These are phyloP conservation scores for Raphanus sativus DNA, from an alignment of 345 rosid species.

Conservation along the genomic window DNA sequence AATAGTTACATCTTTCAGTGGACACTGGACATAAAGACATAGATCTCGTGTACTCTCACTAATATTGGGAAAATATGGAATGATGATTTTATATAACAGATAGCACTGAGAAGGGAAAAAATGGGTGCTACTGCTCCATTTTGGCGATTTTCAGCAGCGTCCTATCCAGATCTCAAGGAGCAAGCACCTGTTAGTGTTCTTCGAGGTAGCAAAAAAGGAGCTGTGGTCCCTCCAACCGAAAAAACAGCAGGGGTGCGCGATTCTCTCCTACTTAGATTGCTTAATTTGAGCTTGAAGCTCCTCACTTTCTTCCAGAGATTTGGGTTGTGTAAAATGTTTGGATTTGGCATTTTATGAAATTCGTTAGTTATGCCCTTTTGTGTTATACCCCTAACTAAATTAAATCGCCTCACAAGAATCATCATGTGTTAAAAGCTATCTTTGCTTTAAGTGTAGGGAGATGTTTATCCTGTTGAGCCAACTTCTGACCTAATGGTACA, in stretches of 20 bases:
- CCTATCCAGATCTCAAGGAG: slow-evolving; percentile 88
- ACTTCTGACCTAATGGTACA: slow-evolving; percentile 44
- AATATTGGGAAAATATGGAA: slow-evolving; percentile 4
- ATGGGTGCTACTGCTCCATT: slow-evolving; percentile 93
- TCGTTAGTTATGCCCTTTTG: slow-evolving; percentile 10
- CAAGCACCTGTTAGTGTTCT: slow-evolving; percentile 46
- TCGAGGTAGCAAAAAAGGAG: slow-evolving; percentile 44
- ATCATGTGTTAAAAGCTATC: not conserved
- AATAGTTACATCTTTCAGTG: slow-evolving; percentile 13
- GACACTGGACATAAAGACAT: slow-evolving; percentile 3
- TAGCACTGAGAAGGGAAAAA: slow-evolving; percentile 90
- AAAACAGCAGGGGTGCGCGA: slow-evolving; percentile 56
- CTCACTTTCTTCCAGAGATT: slow-evolving; percentile 1
- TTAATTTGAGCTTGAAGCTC: not conserved
- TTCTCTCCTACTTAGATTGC: slow-evolving; percentile 34
- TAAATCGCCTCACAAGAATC: not conserved
- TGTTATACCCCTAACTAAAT: not conserved
- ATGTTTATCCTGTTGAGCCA: slow-evolving; percentile 76
- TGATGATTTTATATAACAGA: slow-evolving; percentile 45
- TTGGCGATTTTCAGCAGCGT: slow-evolving; percentile 96
- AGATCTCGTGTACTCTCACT: slow-evolving; percentile 8
- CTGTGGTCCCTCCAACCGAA: slow-evolving; percentile 42
- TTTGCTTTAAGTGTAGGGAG: slow-evolving; percentile 53
- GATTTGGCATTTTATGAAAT: not conserved
- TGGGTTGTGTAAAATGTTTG: not conserved